Base-by-base conservation (phyloP, 2,329 filamentous ascomycete species). In the Microsporum audouinii region DNA sequence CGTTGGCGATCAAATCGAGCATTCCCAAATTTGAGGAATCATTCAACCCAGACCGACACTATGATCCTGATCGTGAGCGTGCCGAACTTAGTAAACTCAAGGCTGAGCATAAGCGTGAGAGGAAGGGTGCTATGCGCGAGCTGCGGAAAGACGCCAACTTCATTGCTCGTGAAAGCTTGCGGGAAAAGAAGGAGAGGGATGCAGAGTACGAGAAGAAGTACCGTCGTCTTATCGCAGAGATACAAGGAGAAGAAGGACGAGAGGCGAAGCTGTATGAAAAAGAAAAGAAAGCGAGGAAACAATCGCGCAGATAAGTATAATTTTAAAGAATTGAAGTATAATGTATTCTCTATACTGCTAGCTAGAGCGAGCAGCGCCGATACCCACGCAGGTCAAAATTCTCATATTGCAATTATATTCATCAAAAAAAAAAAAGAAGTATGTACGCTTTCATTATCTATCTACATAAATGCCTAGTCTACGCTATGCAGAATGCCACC, bases 141-240 rank as follows among this genome's bases (percentile, higher is more conserved):
- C 79, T 99, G 68, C 84, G 94, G 71, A 97, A 96, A 80, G 95
- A 99, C 70, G 88, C 91, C 60, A 89, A 88, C 73, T 97, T 99
- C 71, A 85, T 97, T 78, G 90, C 91, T 38, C 82, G 92, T 67
- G 91, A 96, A 82, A 88, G 89, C 75, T 80, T 99, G 69, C 83
- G 84, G 69, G 82, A 95, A 79, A 97, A 97, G 85, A 96, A 91
- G 82, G 88, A 89, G 78, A 87, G 85, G 78, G 94, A 97, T 79
- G 84, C 84, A 62, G 91, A 89, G 66, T 97, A 99, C 80, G 92
- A 97, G 80, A 89, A 88, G 80, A 97, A 97, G 82, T 95, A 92
- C 79, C 89, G 88, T 80, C 84, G 88, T 66, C 80, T 99, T 63
- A 85, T 97, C 67, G 89, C 91, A 7, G 91, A 96, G 81, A 96